Percentiles rank a stretch among this genome's conserved stretches.
Conservation (phyloP, 139 green algal species). For the Edaphochlamys debaryana region DNA sequence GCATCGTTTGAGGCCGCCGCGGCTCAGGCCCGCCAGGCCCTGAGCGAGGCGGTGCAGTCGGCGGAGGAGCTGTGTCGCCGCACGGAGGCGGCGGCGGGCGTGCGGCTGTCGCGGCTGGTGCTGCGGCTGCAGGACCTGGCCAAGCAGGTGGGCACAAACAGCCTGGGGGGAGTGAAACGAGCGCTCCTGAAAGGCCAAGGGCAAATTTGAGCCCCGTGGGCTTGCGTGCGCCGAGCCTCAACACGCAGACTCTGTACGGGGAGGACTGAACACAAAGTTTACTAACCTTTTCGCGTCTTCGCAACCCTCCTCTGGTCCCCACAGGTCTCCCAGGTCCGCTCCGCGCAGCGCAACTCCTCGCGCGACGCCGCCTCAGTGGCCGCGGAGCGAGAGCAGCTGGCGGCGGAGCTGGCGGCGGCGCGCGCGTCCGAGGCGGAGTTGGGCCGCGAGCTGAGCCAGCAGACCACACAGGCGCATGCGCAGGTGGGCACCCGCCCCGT, state of each 20-base stretch:
- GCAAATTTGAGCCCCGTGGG: too few species aligned
- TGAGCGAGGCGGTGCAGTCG: not conserved
- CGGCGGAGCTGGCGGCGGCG: not conserved
- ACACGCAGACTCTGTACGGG: too few species aligned
- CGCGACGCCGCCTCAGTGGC: not conserved
- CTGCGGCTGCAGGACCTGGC: conserved; percentile 17
- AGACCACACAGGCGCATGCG: not conserved
- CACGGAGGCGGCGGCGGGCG: conserved; percentile 9
- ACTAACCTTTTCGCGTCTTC: too few species aligned
- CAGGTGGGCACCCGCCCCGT: not conserved
- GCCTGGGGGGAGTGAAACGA: too few species aligned
- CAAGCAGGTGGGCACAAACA: not conserved
- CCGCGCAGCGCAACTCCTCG: not conserved
- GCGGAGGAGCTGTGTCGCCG: conserved; percentile 11
- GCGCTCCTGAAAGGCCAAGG: too few species aligned
- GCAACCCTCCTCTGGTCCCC: too few species aligned
- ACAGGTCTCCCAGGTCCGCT: not conserved
- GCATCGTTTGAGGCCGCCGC: not conserved
- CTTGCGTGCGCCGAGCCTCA: too few species aligned
- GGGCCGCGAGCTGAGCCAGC: not conserved
- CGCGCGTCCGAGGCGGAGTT: not conserved
- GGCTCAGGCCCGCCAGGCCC: not conserved
- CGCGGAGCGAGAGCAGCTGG: not conserved
- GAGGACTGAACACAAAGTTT: too few species aligned
- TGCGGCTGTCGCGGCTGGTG: not conserved